phyloP scores from a whole-genome alignment of 352 stramenopile genomes.

The Pythium monospermum region DNA sequence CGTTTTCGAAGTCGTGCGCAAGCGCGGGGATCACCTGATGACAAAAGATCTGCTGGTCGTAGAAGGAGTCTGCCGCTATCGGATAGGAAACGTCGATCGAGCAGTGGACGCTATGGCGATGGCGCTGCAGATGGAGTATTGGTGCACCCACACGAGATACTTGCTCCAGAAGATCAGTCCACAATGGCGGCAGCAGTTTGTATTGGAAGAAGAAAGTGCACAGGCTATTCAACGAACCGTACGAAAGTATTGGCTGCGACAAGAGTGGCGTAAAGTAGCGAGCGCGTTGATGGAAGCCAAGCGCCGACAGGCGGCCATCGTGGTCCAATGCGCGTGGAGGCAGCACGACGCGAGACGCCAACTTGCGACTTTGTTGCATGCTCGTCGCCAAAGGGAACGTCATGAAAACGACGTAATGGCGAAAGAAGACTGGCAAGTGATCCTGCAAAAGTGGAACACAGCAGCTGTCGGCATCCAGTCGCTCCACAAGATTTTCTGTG shows the following conservation, averaged over 20 bases:
- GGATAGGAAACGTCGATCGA: constrained; percentile 25
- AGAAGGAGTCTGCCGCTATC: constrained; percentile 36
- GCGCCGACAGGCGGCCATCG: constrained; percentile 22
- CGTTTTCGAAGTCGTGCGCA: constrained; percentile 25
- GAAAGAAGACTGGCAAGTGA: constrained; percentile 35
- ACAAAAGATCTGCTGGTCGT: constrained; percentile 32
- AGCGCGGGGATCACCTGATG: constrained; percentile 7
- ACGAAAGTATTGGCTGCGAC: constrained; percentile 17
- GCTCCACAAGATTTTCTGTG: constrained; percentile 34
- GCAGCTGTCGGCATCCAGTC: constrained; percentile 49
- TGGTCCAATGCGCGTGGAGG: constrained; percentile 50
- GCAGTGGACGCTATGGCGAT: constrained; percentile 28
- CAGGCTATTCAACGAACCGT: constrained; percentile 28
- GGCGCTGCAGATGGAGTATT: constrained; percentile 40
- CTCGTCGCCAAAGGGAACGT: constrained; percentile 30
- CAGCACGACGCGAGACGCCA: constrained; percentile 21
- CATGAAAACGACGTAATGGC: constrained; percentile 35
- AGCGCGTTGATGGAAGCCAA: constrained; percentile 27
- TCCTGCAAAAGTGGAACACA: constrained; percentile 32
- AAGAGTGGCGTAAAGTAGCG: constrained; percentile 15
- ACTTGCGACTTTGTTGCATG: constrained; percentile 20
- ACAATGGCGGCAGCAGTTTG: constrained; percentile 40
- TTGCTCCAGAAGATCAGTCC: constrained; percentile 34
- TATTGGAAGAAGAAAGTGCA: constrained; percentile 30
- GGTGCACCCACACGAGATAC: constrained; percentile 39